Evolutionary conservation across 345 rosid species (phyloP), one percentile per base, ranked within the genome.

Genomic region (Syzygium jambos): DNA sequence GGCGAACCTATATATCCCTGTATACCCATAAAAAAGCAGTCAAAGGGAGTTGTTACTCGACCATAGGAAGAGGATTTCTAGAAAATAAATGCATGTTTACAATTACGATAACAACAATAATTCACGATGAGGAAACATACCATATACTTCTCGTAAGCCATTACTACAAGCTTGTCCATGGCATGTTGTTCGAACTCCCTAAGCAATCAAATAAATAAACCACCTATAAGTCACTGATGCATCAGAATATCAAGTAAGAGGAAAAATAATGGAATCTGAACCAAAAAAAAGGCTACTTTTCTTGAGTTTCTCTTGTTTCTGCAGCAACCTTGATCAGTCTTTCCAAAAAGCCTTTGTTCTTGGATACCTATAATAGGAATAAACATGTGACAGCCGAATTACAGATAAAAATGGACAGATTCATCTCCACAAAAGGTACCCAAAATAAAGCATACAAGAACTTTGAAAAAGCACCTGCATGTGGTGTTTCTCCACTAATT

Each of bases 81-180:
- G 43, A 8, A 65, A 65, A 7, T 30, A 30, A 65, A 65, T 65
- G 78, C 78, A 65, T 16, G 78, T 30, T 38, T 30, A 68, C 23
- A 5, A 85, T 85, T 23, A 77, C 63, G 46, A 41, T 38, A 78
- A 82, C 34, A 51, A 86, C 52, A 80, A 59, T 41, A 38, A 29
- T 54, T 52, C 52, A 80, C 4, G 21, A 63, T 38, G 54, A 63
- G 83, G 68, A 83, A 86, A 88, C 86, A 88, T 93, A 96, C 99
- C 97, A 91, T 92, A 90, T 95, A 93, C 92, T 97, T 97, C 85
- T 94, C 91, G 92, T 95, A 96, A 90, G 98, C 95, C 96, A 95
- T 92, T 90, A 89, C 90, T 84, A 94, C 92, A 85, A 97, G 98
- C 89, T 94, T 93, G 90, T 96, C 98, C 89, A 92, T 90, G 34